phyloP scores from a whole-genome alignment of 2,329 filamentous ascomycete genomes.

The Sporothrix brasiliensis region DNA sequence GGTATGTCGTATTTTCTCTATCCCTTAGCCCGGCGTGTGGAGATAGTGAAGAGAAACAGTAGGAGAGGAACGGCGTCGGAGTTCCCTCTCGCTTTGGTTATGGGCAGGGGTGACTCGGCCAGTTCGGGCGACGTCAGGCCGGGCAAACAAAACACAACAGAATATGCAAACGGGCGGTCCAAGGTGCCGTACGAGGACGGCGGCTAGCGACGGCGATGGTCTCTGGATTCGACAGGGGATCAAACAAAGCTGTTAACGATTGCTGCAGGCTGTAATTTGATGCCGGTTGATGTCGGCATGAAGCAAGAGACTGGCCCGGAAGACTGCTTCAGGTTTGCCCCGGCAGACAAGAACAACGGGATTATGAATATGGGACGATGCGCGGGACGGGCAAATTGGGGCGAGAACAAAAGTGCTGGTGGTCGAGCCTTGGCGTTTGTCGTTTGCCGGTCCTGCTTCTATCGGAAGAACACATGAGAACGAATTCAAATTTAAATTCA shows the following conservation, averaged over 20 bases:
- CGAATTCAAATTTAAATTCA: too few relatives aligned
- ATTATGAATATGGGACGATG: conserved; percentile 2
- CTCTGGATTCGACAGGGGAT: not conserved
- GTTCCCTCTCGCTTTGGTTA: not conserved
- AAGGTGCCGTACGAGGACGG: not conserved
- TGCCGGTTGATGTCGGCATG: too few relatives aligned
- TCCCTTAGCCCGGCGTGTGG: not conserved
- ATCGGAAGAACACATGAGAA: not conserved
- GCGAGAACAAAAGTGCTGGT: not conserved
- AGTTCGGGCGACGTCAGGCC: not conserved
- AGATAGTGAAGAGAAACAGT: not conserved
- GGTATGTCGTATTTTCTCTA: too few relatives aligned
- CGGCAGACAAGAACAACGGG: not conserved
- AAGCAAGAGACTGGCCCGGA: too few relatives aligned
- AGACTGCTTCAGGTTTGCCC: too few relatives aligned
- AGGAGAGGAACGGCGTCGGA: not conserved
- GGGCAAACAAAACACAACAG: not conserved
- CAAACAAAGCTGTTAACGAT: too few relatives aligned
- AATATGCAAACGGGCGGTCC: not conserved
- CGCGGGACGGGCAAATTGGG: not conserved
- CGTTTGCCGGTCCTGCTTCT: not conserved
- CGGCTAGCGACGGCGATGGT: not conserved
- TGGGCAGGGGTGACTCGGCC: not conserved
- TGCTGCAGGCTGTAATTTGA: too few relatives aligned
- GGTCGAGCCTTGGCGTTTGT: not conserved